Conservation (phyloP, 2,329 filamentous ascomycete species). For the Claviceps monticola region DNA sequence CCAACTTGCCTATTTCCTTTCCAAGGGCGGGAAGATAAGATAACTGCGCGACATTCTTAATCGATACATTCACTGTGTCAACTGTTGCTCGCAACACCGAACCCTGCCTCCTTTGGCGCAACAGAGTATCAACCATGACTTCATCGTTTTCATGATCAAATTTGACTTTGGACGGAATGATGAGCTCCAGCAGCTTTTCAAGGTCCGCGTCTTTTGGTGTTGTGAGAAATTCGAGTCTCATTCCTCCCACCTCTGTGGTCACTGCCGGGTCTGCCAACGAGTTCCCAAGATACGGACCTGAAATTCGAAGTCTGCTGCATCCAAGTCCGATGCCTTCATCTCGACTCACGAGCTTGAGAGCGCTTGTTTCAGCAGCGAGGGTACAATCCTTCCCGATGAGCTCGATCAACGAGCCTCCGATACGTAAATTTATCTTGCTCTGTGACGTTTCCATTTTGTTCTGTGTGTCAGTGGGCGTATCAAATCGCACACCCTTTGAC, state of each 20-base stretch:
- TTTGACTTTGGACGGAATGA: constrained; percentile 83
- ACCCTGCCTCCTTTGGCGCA: constrained; percentile 77
- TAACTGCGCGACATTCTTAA: constrained; percentile 52
- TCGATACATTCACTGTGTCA: constrained; percentile 45
- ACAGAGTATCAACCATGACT: constrained; percentile 82
- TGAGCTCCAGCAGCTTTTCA: constrained; percentile 66
- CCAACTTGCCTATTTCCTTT: constrained; percentile 68
- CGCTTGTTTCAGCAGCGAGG: constrained; percentile 60
- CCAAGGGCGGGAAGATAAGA: constrained; percentile 55
- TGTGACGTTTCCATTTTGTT: constrained; percentile 32
- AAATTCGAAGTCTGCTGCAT: constrained; percentile 61
- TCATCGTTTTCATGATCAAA: constrained; percentile 80
- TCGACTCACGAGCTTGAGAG: constrained; percentile 68
- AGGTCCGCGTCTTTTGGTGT: constrained; percentile 68
- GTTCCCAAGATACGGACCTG: constrained; percentile 50
- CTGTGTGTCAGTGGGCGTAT: constrained; percentile 35
- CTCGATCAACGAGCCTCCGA: constrained; percentile 64
- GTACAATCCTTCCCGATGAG: constrained; percentile 68
- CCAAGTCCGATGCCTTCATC: constrained; percentile 57
- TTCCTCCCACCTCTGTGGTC: constrained; percentile 46
- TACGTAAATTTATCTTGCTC: constrained; percentile 60
- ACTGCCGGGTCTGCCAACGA: constrained; percentile 45
- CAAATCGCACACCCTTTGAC: constrained; percentile 43
- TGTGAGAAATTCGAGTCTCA: constrained; percentile 58
- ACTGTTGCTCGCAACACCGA: constrained; percentile 62